Evolutionary conservation across 257 asterid species (phyloP).

Genomic region (Solanum etuberosum): DNA sequence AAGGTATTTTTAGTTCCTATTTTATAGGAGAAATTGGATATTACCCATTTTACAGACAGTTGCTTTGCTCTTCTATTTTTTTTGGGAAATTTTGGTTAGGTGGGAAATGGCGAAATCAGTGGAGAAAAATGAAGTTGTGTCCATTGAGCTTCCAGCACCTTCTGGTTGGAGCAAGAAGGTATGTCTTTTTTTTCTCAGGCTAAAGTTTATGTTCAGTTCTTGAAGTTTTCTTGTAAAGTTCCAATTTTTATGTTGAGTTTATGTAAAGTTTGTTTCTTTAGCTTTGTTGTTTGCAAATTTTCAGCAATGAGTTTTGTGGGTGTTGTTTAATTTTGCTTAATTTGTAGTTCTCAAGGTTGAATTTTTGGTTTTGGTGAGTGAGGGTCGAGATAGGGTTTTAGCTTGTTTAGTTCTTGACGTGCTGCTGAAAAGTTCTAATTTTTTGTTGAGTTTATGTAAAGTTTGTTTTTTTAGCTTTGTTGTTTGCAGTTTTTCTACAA

Average conservation of each 20-base stretch:
- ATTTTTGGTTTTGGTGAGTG: background rate
- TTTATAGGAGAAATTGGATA: background rate
- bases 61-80: background rate
- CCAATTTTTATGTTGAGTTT: background rate
- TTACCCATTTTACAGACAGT: background rate
- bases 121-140: background rate
- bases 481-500: background rate
- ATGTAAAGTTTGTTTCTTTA: background rate
- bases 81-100: background rate
- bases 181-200: background rate
- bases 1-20: background rate
- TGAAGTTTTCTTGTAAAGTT: background rate
- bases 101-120: background rate
- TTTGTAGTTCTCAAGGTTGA: background rate
- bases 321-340: background rate
- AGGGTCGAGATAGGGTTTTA: background rate
- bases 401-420: background rate
- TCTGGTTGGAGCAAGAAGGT: constrained; percentile 2
- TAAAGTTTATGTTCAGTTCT: background rate
- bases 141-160: constrained; percentile 1
- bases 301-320: background rate
- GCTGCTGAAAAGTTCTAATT: background rate
- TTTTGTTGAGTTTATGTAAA: background rate
- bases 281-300: background rate
- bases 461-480: background rate